Conservation (phyloP, 768 basidiomycete species). For the Paxillus involutus region DNA sequence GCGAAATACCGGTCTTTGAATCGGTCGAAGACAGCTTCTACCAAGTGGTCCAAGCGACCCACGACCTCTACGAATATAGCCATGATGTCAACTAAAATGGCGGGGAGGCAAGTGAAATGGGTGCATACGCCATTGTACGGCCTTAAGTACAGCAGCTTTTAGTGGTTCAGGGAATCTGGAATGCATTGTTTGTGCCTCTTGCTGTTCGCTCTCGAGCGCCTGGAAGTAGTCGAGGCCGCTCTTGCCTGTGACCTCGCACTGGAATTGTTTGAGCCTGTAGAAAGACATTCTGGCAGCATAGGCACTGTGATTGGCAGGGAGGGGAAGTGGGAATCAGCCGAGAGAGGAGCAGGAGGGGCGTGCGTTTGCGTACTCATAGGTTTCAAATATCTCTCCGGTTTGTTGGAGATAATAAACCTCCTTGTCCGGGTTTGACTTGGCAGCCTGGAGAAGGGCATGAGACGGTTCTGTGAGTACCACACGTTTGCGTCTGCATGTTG, state of each 20-base stretch:
- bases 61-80: constrained; percentile 74
- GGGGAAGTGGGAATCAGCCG: constrained; percentile 14
- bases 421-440: constrained; percentile 61
- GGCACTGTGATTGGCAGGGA: constrained; percentile 41
- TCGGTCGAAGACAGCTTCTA: constrained; percentile 92
- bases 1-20: constrained; percentile 95
- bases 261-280: constrained; percentile 91
- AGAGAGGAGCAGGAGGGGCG: constrained; percentile 23
- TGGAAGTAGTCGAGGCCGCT: constrained; percentile 92
- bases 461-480: constrained; percentile 86
- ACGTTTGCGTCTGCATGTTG: constrained; percentile 87
- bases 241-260: constrained; percentile 97
- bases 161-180: constrained; percentile 89
- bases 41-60: constrained; percentile 91
- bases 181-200: constrained; percentile 88
- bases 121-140: constrained; percentile 95
- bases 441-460: constrained; percentile 62
- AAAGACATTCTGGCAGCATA: constrained; percentile 94
- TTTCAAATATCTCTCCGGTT: constrained; percentile 97
- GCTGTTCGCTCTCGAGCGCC: constrained; percentile 87
- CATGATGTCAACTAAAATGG: constrained; percentile 11
- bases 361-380: constrained; percentile 76
- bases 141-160: constrained; percentile 86
- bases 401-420: constrained; percentile 90
- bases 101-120: constrained; percentile 18